Evolutionary conservation across 1,284 basidiomycete species (phyloP).

Genomic region (Pterula multifida): DNA sequence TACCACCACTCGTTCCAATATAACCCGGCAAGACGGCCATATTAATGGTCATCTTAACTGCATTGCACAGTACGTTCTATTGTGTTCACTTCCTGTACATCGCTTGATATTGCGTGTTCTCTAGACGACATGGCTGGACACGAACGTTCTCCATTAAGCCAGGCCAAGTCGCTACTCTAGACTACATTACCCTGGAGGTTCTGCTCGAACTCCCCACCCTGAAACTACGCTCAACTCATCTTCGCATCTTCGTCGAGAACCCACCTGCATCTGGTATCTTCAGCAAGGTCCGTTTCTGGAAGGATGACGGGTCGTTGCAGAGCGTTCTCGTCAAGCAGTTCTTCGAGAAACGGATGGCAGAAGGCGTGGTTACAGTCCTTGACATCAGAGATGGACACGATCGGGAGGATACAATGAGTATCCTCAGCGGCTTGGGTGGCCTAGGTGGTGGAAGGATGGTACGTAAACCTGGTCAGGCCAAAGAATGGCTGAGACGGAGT

Average conservation of each 20-base stretch:
- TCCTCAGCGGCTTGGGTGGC: not conserved
- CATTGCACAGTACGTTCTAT: constrained; percentile 10
- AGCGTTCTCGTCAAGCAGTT: constrained; percentile 15
- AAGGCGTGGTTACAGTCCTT: constrained; percentile 13
- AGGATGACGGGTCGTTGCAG: constrained; percentile 17
- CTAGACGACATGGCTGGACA: constrained; percentile 19
- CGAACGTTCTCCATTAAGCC: constrained; percentile 15
- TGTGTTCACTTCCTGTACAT: not conserved
- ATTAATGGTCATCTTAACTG: constrained; percentile 13
- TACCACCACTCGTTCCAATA: not conserved
- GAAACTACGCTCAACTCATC: constrained; percentile 13
- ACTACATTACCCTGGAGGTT: constrained; percentile 16
- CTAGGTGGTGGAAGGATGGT: not conserved
- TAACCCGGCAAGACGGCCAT: constrained; percentile 12
- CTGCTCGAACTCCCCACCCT: constrained; percentile 17
- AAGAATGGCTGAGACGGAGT: not conserved
- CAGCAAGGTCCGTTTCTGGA: constrained; percentile 16
- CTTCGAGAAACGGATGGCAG: constrained; percentile 13
- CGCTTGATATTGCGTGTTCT: not conserved
- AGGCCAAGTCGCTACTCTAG: constrained; percentile 13
- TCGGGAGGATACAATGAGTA: constrained; percentile 12
- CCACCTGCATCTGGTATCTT: constrained; percentile 15
- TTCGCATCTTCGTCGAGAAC: constrained; percentile 16
- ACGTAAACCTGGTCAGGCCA: not conserved
- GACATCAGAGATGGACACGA: constrained; percentile 16